These are phyloP conservation scores for Kwoniella heveanensis DNA, from an alignment of 768 basidiomycete genomes.

Conservation along the genomic window DNA sequence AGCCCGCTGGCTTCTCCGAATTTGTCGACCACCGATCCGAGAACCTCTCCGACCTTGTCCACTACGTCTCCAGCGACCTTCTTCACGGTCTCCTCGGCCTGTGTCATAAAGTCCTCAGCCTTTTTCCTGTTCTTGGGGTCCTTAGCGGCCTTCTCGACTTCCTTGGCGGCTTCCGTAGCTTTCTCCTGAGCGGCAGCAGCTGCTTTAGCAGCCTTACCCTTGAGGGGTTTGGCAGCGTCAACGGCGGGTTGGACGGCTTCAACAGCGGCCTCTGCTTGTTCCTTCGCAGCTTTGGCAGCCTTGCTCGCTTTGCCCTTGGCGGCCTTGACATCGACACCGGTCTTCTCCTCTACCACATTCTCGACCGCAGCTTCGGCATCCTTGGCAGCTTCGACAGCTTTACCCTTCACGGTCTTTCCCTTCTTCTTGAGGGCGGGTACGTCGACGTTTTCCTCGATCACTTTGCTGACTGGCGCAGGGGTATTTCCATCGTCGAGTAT, in stretches of 20 bases:
- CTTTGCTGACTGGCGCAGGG: conserved; percentile 30
- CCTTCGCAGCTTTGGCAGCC: conserved; percentile 27
- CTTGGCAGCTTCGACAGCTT: conserved; percentile 20
- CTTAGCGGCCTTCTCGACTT: conserved; percentile 31
- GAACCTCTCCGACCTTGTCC: conserved; percentile 33
- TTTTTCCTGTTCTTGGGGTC: conserved; percentile 50
- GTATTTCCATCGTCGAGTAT: conserved; percentile 36
- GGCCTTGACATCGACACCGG: conserved; percentile 36
- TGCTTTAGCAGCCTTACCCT: conserved; percentile 28
- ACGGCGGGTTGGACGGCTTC: conserved; percentile 23
- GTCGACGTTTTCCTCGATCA: conserved; percentile 33
- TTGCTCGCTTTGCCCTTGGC: conserved; percentile 28
- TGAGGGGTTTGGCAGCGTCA: conserved; percentile 29
- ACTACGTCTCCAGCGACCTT: conserved; percentile 31
- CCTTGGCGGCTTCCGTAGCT: conserved; percentile 21
- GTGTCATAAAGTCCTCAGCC: conserved; percentile 45
- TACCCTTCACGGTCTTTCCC: conserved; percentile 22
- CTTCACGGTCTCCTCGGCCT: conserved; percentile 37
- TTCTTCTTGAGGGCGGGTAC: conserved; percentile 33
- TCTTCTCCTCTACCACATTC: conserved; percentile 24
- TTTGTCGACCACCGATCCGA: conserved; percentile 28
- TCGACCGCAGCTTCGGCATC: conserved; percentile 16
- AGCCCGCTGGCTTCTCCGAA: conserved; percentile 43
- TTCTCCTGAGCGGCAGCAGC: conserved; percentile 19
- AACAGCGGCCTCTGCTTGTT: conserved; percentile 14